Conservation (phyloP, 768 basidiomycete genomes). For the Xerocomellus chrysenteron region DNA sequence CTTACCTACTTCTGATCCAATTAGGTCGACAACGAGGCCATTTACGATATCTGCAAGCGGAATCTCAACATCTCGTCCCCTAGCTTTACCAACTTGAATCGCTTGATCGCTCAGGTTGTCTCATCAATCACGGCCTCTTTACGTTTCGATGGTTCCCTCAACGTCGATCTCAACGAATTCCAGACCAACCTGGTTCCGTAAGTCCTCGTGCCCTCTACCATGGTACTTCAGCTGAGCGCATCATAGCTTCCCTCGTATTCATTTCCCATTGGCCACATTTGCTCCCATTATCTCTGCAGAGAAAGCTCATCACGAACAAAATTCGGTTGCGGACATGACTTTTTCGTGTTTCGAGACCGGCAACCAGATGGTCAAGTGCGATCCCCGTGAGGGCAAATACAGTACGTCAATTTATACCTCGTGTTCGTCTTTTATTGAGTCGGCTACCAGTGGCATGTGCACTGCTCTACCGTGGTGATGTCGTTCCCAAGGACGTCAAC, state of each 20-base stretch:
- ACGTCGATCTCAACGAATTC: conserved; percentile 91
- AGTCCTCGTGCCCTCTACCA: conserved; percentile 33
- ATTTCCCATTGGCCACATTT: conserved; percentile 97
- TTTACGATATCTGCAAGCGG: conserved; percentile 80
- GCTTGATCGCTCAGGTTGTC: conserved; percentile 97
- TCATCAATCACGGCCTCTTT: conserved; percentile 95
- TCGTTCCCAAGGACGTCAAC: conserved; percentile 77
- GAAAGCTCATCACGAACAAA: conserved; percentile 95
- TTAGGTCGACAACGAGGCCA: conserved; percentile 82
- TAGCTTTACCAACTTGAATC: conserved; percentile 92
- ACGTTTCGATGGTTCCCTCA: conserved; percentile 62
- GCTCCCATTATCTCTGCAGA: conserved; percentile 93
- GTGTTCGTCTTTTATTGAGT: neutral
- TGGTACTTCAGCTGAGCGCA: neutral
- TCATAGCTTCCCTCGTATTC: conserved; percentile 90
- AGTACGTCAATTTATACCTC: conserved; percentile 36
- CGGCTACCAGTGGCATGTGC: conserved; percentile 58
- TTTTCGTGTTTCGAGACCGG: conserved; percentile 81
- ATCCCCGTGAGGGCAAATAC: conserved; percentile 79
- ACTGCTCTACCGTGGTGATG: conserved; percentile 71
- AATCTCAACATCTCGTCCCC: conserved; percentile 85
- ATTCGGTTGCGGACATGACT: conserved; percentile 98
- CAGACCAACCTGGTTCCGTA: conserved; percentile 98
- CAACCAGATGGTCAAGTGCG: conserved; percentile 81
- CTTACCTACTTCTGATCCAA: conserved; percentile 5